These are phyloP conservation scores for Parachaetomium inaequale DNA, from an alignment of 495 filamentous ascomycete genomes.

Conservation along the genomic window DNA sequence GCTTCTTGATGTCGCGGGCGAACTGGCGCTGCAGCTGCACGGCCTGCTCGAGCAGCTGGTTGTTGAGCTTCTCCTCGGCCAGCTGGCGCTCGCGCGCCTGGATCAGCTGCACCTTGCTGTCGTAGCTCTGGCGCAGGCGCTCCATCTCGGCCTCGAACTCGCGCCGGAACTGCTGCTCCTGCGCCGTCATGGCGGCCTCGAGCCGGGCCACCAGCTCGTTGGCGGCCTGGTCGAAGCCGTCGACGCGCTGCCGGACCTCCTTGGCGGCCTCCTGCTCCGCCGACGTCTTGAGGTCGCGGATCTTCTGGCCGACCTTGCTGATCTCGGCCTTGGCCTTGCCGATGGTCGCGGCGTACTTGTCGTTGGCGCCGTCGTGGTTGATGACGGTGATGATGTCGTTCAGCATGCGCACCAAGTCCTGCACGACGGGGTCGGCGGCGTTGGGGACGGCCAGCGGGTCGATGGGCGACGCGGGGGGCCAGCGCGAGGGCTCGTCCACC, in stretches of 20 bases:
- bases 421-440: slow-evolving; percentile 79
- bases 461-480: slow-evolving; percentile 61
- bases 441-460: slow-evolving; percentile 68
- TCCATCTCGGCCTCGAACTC: slow-evolving; percentile 90
- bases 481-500: slow-evolving; percentile 57
- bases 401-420: slow-evolving; percentile 89
- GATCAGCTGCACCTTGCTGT: slow-evolving; percentile 72
- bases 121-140: slow-evolving; percentile 67
- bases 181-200: slow-evolving; percentile 64
- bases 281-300: slow-evolving; percentile 63
- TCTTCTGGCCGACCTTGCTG: slow-evolving; percentile 68
- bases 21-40: slow-evolving; percentile 82
- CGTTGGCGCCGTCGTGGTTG: slow-evolving; percentile 71
- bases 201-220: slow-evolving; percentile 76
- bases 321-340: slow-evolving; percentile 79
- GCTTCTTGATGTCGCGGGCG: slow-evolving; percentile 67
- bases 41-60: slow-evolving; percentile 86
- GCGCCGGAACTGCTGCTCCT: slow-evolving; percentile 74
- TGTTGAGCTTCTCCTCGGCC: slow-evolving; percentile 73
- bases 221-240: slow-evolving; percentile 47
- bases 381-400: slow-evolving; percentile 93
- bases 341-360: slow-evolving; percentile 71
- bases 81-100: slow-evolving; percentile 69
- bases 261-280: slow-evolving; percentile 69
- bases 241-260: slow-evolving; percentile 65